A percentile compares a stretch with the other conserved stretches of the same genome.
These are phyloP conservation scores for Emydomyces testavorans DNA, from an alignment of 2,329 filamentous ascomycete species.

Conservation along the genomic window DNA sequence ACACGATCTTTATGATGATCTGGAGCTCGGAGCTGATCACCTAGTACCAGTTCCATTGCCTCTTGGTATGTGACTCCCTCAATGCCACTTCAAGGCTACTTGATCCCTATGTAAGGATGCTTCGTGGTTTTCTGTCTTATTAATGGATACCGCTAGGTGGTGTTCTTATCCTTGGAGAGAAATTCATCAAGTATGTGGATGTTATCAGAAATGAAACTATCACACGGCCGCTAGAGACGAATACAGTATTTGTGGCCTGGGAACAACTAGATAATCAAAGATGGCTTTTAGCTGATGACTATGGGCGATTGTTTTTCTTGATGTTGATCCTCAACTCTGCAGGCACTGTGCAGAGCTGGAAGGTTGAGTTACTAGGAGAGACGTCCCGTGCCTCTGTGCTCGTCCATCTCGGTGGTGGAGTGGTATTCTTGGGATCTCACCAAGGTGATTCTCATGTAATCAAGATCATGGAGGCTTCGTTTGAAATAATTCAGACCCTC, in stretches of 20 bases:
- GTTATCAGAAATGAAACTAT: conserved; percentile 58
- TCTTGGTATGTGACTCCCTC: conserved; percentile 31
- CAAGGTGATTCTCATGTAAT: conserved; percentile 85
- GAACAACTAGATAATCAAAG: conserved; percentile 67
- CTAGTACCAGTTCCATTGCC: conserved; percentile 51
- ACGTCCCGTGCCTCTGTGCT: conserved; percentile 68
- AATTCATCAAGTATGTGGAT: conserved; percentile 73
- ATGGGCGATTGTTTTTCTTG: conserved; percentile 72
- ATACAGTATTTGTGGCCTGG: conserved; percentile 87
- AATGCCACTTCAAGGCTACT: not conserved
- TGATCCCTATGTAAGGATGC: not conserved
- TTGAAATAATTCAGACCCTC: conserved; percentile 62
- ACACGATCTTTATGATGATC: conserved; percentile 40
- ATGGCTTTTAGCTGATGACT: conserved; percentile 87
- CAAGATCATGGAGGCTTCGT: conserved; percentile 47
- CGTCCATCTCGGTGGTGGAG: conserved; percentile 56
- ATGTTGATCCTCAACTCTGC: conserved; percentile 57
- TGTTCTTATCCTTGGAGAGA: conserved; percentile 65
- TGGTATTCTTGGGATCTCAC: conserved; percentile 81
- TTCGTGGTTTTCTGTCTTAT: conserved; percentile 38
- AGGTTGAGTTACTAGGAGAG: conserved; percentile 52
- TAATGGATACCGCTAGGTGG: conserved; percentile 46
- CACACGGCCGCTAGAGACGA: conserved; percentile 54
- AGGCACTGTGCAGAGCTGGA: conserved; percentile 59
- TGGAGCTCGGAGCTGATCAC: conserved; percentile 51